Percentiles rank a stretch among this genome's conserved stretches.
These are phyloP conservation scores for Catenaria anguillulae DNA, from an alignment of 371 early-diverging fungal species.

Conservation along the genomic window DNA sequence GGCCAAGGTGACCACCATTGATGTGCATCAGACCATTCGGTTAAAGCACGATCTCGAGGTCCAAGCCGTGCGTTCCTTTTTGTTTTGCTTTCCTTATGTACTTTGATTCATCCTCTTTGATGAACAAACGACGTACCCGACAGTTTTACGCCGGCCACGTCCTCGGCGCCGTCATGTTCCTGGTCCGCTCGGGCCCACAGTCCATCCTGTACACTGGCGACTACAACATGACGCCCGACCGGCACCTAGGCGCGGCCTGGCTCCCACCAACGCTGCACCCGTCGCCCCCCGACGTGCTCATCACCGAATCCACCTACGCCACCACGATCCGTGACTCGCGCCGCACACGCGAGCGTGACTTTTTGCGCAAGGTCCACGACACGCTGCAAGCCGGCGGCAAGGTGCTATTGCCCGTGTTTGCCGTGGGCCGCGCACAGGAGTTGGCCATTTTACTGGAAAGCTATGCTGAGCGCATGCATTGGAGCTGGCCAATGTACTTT, in stretches of 20 bases:
- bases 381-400: conserved; percentile 79
- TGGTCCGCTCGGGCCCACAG: conserved; percentile 60
- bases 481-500: conserved; percentile 79
- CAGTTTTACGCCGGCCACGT: conserved; percentile 94
- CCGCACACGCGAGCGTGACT: conserved; percentile 78
- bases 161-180: conserved; percentile 96
- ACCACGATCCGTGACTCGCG: conserved; percentile 90
- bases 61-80: conserved; percentile 27
- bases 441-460: conserved; percentile 85
- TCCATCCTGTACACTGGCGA: conserved; percentile 94
- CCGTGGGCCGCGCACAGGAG: conserved; percentile 92
- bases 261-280: conserved; percentile 42
- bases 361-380: conserved; percentile 76
- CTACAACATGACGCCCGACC: conserved; percentile 94
- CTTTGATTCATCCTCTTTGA: too few species aligned
- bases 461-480: conserved; percentile 87
- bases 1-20: conserved; percentile 77
- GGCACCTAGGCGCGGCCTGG: conserved; percentile 87
- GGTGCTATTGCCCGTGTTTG: conserved; percentile 91
- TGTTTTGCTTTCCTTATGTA: too few species aligned
- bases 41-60: conserved; percentile 57
- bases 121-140: too few species aligned
- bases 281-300: conserved; percentile 73
- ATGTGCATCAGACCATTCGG: conserved; percentile 71
- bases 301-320: conserved; percentile 93